These are phyloP conservation scores for Leucaena leucocephala DNA, from an alignment of 306 rosid genomes.

Conservation along the genomic window DNA sequence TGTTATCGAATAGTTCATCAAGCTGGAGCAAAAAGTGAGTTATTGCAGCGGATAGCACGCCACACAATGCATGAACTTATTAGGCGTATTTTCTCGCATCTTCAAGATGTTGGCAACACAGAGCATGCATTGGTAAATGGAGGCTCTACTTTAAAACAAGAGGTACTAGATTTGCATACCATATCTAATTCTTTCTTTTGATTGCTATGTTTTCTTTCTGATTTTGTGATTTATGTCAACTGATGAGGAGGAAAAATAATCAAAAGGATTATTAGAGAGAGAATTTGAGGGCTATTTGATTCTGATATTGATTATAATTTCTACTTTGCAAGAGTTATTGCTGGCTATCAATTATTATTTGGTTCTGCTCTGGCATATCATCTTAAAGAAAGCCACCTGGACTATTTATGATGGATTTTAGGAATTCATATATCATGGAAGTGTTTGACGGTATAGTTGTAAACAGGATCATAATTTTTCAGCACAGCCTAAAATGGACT, in stretches of 20 bases:
- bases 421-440: constrained; percentile 17
- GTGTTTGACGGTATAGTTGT: constrained; percentile 14
- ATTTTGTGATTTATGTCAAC: constrained; percentile 26
- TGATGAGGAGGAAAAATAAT: constrained; percentile 18
- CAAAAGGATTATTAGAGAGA: constrained; percentile 9
- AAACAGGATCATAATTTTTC: constrained; percentile 3
- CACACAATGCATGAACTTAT: constrained; percentile 92
- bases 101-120: constrained; percentile 78
- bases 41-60: constrained; percentile 89
- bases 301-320: constrained; percentile 23
- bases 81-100: constrained; percentile 90
- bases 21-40: constrained; percentile 89
- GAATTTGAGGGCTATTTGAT: neutral
- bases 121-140: constrained; percentile 73
- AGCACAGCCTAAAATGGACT: constrained; percentile 25
- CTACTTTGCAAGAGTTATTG: constrained; percentile 27
- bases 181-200: constrained; percentile 15
- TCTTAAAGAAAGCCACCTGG: constrained; percentile 1
- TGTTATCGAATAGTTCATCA: constrained; percentile 98
- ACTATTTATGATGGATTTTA: neutral
- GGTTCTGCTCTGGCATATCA: constrained; percentile 6
- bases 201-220: neutral
- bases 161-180: constrained; percentile 49
- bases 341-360: constrained; percentile 25
- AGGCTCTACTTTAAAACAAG: constrained; percentile 52